A percentile compares a stretch with the other conserved stretches of the same genome.
Conservation (phyloP, 495 filamentous ascomycete genomes). For the Hyaloscypha finlandica region DNA sequence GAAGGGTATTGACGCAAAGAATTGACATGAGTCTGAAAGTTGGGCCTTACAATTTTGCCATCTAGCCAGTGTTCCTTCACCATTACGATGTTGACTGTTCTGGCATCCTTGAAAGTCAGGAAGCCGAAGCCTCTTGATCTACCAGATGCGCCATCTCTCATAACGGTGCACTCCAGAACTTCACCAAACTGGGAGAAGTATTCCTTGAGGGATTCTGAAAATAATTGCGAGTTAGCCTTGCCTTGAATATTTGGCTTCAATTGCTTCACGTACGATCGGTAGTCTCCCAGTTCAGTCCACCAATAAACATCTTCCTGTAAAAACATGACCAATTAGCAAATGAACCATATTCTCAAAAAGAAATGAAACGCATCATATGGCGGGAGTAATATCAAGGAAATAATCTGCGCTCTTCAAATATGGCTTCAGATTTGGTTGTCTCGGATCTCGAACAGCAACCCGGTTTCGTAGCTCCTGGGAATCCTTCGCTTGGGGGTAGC, state of each 20-base stretch:
- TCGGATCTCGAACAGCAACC: neutral
- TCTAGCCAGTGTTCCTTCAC: constrained; percentile 98
- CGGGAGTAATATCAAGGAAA: neutral
- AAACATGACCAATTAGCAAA: constrained; percentile 10
- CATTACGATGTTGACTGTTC: constrained; percentile 98
- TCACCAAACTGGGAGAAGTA: constrained; percentile 99
- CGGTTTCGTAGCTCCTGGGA: constrained; percentile 8
- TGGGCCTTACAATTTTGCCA: constrained; percentile 86
- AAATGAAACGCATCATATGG: neutral
- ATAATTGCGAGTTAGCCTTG: neutral
- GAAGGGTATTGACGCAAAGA: constrained; percentile 16
- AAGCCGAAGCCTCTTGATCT: constrained; percentile 96
- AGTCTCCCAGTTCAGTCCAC: constrained; percentile 98
- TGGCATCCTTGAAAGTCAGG: constrained; percentile 94
- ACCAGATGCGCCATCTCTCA: constrained; percentile 93
- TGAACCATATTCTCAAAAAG: neutral
- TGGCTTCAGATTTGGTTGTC: neutral
- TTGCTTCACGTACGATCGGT: constrained; percentile 78
- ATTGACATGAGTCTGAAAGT: constrained; percentile 16
- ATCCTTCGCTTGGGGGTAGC: neutral
- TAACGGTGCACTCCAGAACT: constrained; percentile 95
- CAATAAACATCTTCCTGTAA: constrained; percentile 97
- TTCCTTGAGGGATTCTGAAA: constrained; percentile 89
- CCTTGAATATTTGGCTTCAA: neutral
- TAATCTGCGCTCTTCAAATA: neutral